phyloP scores from a whole-genome alignment of 140 eudicot species.

The Erigeron philadelphicus region DNA sequence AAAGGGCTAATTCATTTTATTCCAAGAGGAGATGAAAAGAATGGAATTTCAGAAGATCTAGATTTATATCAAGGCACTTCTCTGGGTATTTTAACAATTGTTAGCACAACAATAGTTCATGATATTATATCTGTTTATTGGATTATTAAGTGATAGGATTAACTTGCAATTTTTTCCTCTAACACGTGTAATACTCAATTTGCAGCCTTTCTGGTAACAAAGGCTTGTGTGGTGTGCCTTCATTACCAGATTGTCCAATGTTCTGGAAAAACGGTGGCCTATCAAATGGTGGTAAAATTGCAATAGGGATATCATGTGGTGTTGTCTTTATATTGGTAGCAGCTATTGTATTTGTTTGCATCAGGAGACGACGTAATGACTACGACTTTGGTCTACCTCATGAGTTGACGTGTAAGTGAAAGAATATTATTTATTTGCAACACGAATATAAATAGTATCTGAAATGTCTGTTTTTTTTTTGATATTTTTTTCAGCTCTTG shows the following conservation, averaged over 20 bases:
- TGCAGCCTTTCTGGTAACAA: conserved; percentile 84
- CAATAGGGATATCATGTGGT: conserved; percentile 61
- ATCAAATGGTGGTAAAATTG: conserved; percentile 69
- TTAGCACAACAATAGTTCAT: neutral
- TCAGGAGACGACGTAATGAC: conserved; percentile 61
- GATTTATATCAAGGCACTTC: neutral
- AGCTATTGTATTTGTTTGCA: conserved; percentile 44
- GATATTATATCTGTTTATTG: neutral
- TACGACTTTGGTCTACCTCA: conserved; percentile 87
- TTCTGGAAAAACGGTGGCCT: conserved; percentile 65
- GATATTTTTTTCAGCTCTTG: conserved; percentile 52
- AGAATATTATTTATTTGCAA: neutral
- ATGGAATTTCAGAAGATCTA: neutral
- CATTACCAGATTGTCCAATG: conserved; percentile 73
- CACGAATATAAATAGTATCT: neutral
- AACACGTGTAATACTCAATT: conserved; percentile 7
- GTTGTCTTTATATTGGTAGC: conserved; percentile 38
- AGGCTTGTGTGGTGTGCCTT: conserved; percentile 88
- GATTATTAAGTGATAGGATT: neutral
- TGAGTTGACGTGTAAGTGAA: conserved; percentile 73
- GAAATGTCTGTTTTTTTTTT: neutral
- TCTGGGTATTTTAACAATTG: neutral
- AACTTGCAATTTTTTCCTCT: neutral
- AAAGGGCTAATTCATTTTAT: neutral
- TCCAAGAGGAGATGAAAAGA: neutral